A percentile compares a stretch with the other conserved stretches of the same genome.
phyloP scores from a whole-genome alignment of 2,329 filamentous ascomycete species.

The Paecilomyces formosus region DNA sequence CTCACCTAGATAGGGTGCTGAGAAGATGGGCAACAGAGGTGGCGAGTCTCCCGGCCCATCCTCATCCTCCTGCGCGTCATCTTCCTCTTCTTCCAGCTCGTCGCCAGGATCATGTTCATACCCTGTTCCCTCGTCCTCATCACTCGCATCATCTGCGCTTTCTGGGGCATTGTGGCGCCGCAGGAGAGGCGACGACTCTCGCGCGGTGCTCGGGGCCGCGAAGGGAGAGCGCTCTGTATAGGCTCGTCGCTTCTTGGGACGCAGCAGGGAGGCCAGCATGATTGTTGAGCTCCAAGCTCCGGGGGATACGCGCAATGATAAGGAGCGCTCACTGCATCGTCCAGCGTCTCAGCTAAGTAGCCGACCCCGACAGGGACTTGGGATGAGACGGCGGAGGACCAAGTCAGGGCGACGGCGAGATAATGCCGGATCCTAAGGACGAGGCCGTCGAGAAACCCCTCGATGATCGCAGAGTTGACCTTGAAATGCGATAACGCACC shows the following conservation, averaged over 20 bases:
- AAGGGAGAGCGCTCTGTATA: conserved; percentile 20
- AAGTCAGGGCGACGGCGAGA: background rate
- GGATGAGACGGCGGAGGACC: background rate
- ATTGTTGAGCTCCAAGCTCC: conserved; percentile 1
- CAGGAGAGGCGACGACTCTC: conserved; percentile 14
- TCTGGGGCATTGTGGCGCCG: conserved; percentile 2
- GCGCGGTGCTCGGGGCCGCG: conserved; percentile 18
- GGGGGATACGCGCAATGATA: background rate
- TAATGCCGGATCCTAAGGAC: background rate
- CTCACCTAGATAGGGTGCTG: conserved; percentile 66
- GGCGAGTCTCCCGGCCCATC: conserved; percentile 39
- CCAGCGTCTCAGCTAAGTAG: background rate
- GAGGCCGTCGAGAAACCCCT: background rate
- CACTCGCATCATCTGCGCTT: conserved; percentile 19
- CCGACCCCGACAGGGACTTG: background rate
- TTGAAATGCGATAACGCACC: conserved; percentile 1
- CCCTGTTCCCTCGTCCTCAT: conserved; percentile 31
- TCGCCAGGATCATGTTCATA: conserved; percentile 21
- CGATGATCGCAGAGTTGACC: background rate
- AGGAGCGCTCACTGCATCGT: background rate
- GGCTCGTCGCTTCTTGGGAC: conserved; percentile 19
- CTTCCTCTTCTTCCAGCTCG: conserved; percentile 26
- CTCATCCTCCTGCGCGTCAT: conserved; percentile 34
- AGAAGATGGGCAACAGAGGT: conserved; percentile 69
- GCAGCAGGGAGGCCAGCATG: conserved; percentile 26